Conservation (phyloP, 1,284 basidiomycete species). For the Ganoderma boninense region DNA sequence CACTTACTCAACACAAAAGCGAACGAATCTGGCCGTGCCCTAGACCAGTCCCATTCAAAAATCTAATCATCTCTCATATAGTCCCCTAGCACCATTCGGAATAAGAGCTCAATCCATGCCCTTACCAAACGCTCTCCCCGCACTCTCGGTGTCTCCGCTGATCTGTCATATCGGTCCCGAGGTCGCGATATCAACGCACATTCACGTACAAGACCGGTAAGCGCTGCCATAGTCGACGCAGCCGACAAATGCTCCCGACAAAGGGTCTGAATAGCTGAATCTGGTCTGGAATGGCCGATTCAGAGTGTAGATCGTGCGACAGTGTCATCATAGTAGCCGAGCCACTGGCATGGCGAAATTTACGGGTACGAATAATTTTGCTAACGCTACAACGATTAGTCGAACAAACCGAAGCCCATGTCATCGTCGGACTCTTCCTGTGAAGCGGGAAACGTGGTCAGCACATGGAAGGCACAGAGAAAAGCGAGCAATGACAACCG, state of each 20-base stretch:
- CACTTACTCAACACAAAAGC: too few species aligned
- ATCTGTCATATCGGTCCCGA: neutral
- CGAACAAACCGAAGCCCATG: constrained; percentile 96
- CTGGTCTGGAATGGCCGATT: neutral
- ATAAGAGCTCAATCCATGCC: neutral
- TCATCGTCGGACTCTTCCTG: constrained; percentile 91
- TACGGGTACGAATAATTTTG: constrained; percentile 28
- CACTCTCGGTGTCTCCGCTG: neutral
- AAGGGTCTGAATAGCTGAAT: neutral
- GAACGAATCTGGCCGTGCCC: too few species aligned
- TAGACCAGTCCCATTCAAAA: too few species aligned
- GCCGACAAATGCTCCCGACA: neutral
- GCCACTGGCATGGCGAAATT: constrained; percentile 27
- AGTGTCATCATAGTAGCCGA: constrained; percentile 32
- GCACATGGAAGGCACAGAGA: neutral
- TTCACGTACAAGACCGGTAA: neutral
- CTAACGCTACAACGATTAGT: constrained; percentile 58
- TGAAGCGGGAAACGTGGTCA: constrained; percentile 30
- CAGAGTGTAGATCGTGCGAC: constrained; percentile 21
- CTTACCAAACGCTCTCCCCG: neutral
- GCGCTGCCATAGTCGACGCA: neutral
- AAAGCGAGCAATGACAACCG: constrained; percentile 33
- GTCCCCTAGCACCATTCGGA: neutral
- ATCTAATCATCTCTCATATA: too few species aligned
- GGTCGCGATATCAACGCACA: neutral